A percentile compares a stretch with the other conserved stretches of the same genome.
phyloP scores from a whole-genome alignment of 208 protist species.

The Wallacemonas sp. region DNA sequence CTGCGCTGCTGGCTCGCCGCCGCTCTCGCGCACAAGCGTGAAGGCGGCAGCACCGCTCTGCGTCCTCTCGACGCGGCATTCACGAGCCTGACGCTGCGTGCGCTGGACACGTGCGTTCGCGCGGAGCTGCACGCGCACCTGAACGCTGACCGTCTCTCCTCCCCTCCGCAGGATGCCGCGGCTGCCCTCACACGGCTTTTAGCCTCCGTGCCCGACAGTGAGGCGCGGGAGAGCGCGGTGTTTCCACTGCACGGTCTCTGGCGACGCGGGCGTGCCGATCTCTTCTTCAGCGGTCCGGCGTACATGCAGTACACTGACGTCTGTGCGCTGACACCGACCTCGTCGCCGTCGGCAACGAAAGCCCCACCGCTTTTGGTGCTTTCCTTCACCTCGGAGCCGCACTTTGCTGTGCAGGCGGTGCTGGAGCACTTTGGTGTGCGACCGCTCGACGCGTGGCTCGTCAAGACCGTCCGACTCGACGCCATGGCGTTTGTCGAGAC shows the following conservation, averaged over 20 bases:
- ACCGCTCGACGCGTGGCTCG: conserved; percentile 37
- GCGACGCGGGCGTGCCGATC: conserved; percentile 42
- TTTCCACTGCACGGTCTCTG: conserved; percentile 41
- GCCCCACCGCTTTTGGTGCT: conserved; percentile 42
- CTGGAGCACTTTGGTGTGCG: conserved; percentile 48
- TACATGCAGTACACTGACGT: conserved; percentile 39
- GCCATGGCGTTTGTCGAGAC: conserved; percentile 22
- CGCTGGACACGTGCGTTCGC: conserved; percentile 37
- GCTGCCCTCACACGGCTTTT: conserved; percentile 14
- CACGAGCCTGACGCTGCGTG: conserved; percentile 25
- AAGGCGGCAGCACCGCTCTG: neutral
- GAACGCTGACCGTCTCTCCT: too few species aligned
- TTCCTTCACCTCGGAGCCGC: conserved; percentile 39
- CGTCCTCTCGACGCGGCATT: conserved; percentile 1
- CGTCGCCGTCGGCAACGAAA: neutral
- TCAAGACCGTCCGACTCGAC: conserved; percentile 40
- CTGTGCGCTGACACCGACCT: conserved; percentile 2
- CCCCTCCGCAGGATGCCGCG: neutral
- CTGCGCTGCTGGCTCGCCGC: conserved; percentile 45
- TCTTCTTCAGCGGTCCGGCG: conserved; percentile 56
- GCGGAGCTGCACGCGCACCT: conserved; percentile 33
- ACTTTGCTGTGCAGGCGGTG: conserved; percentile 48
- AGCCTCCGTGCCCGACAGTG: conserved; percentile 7
- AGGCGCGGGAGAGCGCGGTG: conserved; percentile 15
- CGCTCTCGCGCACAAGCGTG: conserved; percentile 9